A percentile compares a stretch with the other conserved stretches of the same genome.
Evolutionary conservation across 2,329 filamentous ascomycete genomes (phyloP).

Genomic region (Aspergillus eucalypticola): DNA sequence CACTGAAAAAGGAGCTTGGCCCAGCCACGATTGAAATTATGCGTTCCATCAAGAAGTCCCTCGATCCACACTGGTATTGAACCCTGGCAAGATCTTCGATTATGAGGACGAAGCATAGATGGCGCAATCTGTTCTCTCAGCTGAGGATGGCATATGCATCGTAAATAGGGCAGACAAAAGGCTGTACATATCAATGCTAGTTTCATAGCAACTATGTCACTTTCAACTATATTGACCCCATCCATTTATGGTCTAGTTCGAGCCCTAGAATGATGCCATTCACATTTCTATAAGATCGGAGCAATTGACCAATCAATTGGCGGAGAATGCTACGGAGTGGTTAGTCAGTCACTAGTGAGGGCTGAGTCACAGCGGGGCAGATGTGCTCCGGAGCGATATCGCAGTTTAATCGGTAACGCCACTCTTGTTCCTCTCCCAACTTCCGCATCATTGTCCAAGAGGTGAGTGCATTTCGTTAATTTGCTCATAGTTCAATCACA

Average conservation of each 20-base stretch:
- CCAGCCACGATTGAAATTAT: slow-evolving; percentile 79
- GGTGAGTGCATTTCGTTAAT: slow-evolving; percentile 22
- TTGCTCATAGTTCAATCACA: background rate
- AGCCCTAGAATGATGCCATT: slow-evolving; percentile 1
- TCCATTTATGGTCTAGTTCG: background rate
- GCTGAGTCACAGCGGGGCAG: slow-evolving; percentile 30
- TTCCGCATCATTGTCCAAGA: slow-evolving; percentile 14
- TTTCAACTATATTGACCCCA: background rate
- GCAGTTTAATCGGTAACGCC: slow-evolving; percentile 24
- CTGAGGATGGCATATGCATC: background rate
- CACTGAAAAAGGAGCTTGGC: slow-evolving; percentile 75
- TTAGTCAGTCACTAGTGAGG: background rate
- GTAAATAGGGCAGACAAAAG: background rate
- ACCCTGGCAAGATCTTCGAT: slow-evolving; percentile 90
- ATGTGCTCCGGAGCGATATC: slow-evolving; percentile 33
- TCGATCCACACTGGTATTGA: slow-evolving; percentile 86
- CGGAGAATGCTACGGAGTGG: background rate
- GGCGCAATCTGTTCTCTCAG: background rate
- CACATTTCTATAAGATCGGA: background rate
- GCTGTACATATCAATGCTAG: background rate
- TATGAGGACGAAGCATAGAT: slow-evolving; percentile 34
- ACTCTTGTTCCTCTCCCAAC: slow-evolving; percentile 24
- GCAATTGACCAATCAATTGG: slow-evolving; percentile 9
- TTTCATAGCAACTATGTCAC: background rate
- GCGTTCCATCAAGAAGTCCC: slow-evolving; percentile 76